Evolutionary conservation across 1,284 basidiomycete species (phyloP), one percentile per base, ranked within the genome.

Genomic region (Athelia psychrophila): DNA sequence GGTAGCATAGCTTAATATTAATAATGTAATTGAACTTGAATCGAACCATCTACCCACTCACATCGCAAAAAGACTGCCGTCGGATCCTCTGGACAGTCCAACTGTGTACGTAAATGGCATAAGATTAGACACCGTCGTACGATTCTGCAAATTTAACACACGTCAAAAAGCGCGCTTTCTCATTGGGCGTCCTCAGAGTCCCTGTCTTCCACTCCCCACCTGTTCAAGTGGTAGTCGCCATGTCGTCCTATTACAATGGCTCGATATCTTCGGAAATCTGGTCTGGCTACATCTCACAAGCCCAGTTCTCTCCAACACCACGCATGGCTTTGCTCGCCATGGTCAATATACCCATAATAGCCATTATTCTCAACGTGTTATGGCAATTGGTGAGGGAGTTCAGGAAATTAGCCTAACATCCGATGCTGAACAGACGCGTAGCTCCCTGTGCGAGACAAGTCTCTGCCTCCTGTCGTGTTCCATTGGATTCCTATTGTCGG

Each of bases 401-500:
- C 3, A 19, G 18, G 25, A 3, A 32, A 20, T 22, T 51, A 15
- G 35, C 25, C 24, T 18, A 80, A 77, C 47, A 81, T 50, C 62
- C 77, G 16, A 85, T 86, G 16, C 69, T 73, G 50, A 79, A 80
- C 60, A 74, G 80, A 10, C n/a, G 3, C 32, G 18, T 19, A 80
- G 78, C 47, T 82, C 49, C 62, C 77, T 16, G 85, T 86, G 16
- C 69, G 73, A 50, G 79, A 80, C 61, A 74, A 80, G 10, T 77
- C 77, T 19, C 71, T 80, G 32, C 92, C 92, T 1, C 92, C 91
- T 1, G 71, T 85, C 13, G 88, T 94, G 16, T 95, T 93, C 71
- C 88, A 93, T 70, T 87, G 81, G 76, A 72, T 93, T 40, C 92
- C 92, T 3, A 75, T 87, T 63, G 75, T 95, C 59, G 92, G 92